Conservation (phyloP, 306 rosid genomes). For the Ormosia emarginata region DNA sequence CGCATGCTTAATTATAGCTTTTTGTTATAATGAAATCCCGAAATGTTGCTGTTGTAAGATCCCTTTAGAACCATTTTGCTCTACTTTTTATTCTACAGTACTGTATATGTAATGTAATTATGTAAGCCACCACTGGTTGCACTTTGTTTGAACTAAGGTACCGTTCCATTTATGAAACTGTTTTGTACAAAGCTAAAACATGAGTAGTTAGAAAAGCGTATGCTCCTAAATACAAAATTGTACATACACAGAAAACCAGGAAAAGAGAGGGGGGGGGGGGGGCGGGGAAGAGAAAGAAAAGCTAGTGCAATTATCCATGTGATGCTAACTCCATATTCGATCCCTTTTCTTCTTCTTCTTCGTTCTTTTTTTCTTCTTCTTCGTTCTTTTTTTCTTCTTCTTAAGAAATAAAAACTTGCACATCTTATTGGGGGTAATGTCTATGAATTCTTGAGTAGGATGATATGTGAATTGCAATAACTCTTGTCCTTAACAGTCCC, state of each 20-base stretch:
- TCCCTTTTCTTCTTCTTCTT: neutral
- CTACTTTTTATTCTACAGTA: too few species aligned
- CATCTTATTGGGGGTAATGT: neutral
- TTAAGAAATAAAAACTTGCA: neutral
- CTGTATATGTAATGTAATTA: neutral
- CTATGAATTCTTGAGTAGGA: slow-evolving; percentile 36
- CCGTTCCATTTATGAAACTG: slow-evolving; percentile 33
- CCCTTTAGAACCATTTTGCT: too few species aligned
- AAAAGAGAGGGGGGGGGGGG: neutral
- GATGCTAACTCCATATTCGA: slow-evolving; percentile 6
- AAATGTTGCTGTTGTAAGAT: too few species aligned
- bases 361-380: neutral
- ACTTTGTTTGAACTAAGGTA: slow-evolving; percentile 20
- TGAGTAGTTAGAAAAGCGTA: slow-evolving; percentile 22
- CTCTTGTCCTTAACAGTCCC: slow-evolving; percentile 27
- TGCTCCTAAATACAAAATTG: slow-evolving; percentile 51
- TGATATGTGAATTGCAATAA: slow-evolving; percentile 44
- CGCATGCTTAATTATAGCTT: too few species aligned
- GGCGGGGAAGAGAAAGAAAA: neutral
- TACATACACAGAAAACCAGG: slow-evolving; percentile 18
- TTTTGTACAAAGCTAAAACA: slow-evolving; percentile 33
- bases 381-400: neutral
- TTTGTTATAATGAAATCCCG: too few species aligned
- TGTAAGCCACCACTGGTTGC: neutral
- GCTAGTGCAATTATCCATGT: neutral